A percentile compares a stretch with the other conserved stretches of the same genome.
These are phyloP conservation scores for Citrus hindsii DNA, from an alignment of 345 rosid species.

Conservation along the genomic window DNA sequence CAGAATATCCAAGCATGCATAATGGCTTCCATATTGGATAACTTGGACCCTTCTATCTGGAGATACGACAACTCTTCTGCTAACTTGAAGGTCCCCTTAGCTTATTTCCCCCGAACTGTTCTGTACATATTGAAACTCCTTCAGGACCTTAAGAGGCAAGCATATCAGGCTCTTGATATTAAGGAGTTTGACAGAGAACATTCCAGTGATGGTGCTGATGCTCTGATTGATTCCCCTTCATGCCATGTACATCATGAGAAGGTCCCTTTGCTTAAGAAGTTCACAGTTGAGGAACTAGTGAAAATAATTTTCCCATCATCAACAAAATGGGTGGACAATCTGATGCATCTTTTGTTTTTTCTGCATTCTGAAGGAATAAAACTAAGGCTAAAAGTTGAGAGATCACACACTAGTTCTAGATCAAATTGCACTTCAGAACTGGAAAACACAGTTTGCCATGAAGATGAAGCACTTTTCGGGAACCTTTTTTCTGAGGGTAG, in stretches of 20 bases:
- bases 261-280: conserved; percentile 64
- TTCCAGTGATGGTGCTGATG: conserved; percentile 25
- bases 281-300: conserved; percentile 56
- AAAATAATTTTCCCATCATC: conserved; percentile 68
- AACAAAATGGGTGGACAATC: conserved; percentile 73
- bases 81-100: conserved; percentile 58
- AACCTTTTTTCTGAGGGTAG: conserved; percentile 86
- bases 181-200: conserved; percentile 43
- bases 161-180: conserved; percentile 45
- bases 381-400: conserved; percentile 62
- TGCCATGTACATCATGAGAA: conserved; percentile 49
- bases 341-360: conserved; percentile 61
- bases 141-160: conserved; percentile 64
- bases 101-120: conserved; percentile 75
- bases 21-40: conserved; percentile 62
- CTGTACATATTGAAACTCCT: conserved; percentile 57
- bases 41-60: conserved; percentile 73
- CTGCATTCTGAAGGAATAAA: conserved; percentile 83
- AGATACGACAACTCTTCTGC: conserved; percentile 52
- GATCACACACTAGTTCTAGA: conserved; percentile 56
- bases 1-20: conserved; percentile 72
- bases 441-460: conserved; percentile 78
- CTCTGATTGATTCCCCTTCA: conserved; percentile 37
- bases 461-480: conserved; percentile 95
- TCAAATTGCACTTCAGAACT: conserved; percentile 57